Conservation (phyloP, 2,329 filamentous ascomycete species). For the Penicillium sp. region DNA sequence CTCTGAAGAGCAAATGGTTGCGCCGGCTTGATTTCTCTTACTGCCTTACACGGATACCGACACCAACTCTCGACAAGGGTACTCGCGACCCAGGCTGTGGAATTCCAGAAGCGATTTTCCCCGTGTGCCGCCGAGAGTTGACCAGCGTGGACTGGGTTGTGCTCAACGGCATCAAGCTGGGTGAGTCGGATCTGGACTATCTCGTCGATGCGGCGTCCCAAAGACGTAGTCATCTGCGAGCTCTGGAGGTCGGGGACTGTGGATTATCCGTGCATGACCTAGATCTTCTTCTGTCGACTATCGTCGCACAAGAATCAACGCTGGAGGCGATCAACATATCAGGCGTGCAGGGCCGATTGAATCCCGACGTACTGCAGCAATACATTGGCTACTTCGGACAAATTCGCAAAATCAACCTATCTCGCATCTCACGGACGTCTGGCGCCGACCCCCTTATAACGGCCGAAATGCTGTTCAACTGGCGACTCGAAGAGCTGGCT, state of each 20-base stretch:
- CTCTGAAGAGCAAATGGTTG: slow-evolving; percentile 56
- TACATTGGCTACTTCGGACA: slow-evolving; percentile 59
- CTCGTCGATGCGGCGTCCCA: slow-evolving; percentile 61
- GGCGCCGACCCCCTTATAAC: slow-evolving; percentile 56
- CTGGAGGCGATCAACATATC: slow-evolving; percentile 60
- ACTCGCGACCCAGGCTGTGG: slow-evolving; percentile 57
- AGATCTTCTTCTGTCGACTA: slow-evolving; percentile 54
- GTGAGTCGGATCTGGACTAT: slow-evolving; percentile 59
- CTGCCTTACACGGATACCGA: slow-evolving; percentile 50
- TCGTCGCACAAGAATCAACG: slow-evolving; percentile 57
- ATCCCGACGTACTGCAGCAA: slow-evolving; percentile 55
- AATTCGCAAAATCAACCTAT: slow-evolving; percentile 58
- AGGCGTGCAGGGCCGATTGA: slow-evolving; percentile 56
- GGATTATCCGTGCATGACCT: slow-evolving; percentile 43
- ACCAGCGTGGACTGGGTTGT: slow-evolving; percentile 65
- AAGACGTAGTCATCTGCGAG: slow-evolving; percentile 55
- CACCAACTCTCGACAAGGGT: slow-evolving; percentile 43
- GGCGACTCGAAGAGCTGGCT: slow-evolving; percentile 58
- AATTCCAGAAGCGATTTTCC: slow-evolving; percentile 60
- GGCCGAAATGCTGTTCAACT: slow-evolving; percentile 57
- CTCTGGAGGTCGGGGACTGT: slow-evolving; percentile 59
- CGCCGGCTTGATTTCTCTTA: slow-evolving; percentile 58
- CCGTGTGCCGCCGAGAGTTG: slow-evolving; percentile 56
- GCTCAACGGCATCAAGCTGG: slow-evolving; percentile 60
- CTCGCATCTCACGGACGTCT: slow-evolving; percentile 55